A percentile compares a stretch with the other conserved stretches of the same genome.
These are phyloP conservation scores for Fomes fomentarius DNA, from an alignment of 1,284 basidiomycete genomes.

Conservation along the genomic window DNA sequence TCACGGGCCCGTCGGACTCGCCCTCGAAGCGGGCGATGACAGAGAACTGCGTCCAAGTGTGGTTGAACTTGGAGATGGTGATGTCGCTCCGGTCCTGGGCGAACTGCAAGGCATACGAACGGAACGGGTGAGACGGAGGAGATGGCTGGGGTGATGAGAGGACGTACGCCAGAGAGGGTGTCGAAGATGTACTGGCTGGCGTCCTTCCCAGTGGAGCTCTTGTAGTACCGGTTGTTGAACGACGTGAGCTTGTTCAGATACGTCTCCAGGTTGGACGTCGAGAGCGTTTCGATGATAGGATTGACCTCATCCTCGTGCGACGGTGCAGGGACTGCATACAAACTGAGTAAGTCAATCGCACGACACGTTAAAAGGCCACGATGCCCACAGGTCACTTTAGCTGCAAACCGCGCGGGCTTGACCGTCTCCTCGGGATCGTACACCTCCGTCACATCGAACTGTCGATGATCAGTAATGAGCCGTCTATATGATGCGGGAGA, in stretches of 20 bases:
- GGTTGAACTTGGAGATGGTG: slow-evolving; percentile 56
- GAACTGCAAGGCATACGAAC: slow-evolving; percentile 34
- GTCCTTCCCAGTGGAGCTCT: slow-evolving; percentile 41
- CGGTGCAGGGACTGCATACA: slow-evolving; percentile 38
- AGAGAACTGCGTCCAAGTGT: slow-evolving; percentile 68
- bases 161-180: slow-evolving; percentile 36
- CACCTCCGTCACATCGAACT: slow-evolving; percentile 53
- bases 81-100: slow-evolving; percentile 44
- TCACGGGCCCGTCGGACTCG: slow-evolving; percentile 42
- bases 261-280: slow-evolving; percentile 44
- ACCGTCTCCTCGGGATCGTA: slow-evolving; percentile 48
- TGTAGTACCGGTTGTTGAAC: slow-evolving; percentile 52
- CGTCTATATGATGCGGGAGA: not conserved
- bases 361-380: not conserved
- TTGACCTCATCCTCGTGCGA: slow-evolving; percentile 42
- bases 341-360: slow-evolving; percentile 1
- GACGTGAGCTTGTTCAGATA: slow-evolving; percentile 42
- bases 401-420: slow-evolving; percentile 23
- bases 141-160: not conserved
- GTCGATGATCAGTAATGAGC: not conserved
- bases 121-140: not conserved
- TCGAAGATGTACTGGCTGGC: slow-evolving; percentile 45
- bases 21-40: slow-evolving; percentile 59
- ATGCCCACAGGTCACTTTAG: slow-evolving; percentile 32
- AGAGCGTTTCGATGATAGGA: slow-evolving; percentile 43